phyloP scores from a whole-genome alignment of 2,329 filamentous ascomycete species.

The Fusarium chaquense region DNA sequence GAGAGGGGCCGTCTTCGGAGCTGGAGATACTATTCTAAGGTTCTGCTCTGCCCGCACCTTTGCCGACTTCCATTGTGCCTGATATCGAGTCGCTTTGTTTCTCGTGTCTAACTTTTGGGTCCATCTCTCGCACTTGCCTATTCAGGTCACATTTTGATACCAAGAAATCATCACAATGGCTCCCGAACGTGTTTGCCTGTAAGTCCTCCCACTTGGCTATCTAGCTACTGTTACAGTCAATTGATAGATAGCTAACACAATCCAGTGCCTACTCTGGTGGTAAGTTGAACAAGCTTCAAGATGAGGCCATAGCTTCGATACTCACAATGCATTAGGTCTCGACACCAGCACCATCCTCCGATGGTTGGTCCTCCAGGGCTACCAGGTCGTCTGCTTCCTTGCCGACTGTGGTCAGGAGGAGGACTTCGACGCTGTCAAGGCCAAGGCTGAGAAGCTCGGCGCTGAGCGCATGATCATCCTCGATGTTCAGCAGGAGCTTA shows the following conservation, averaged over 20 bases:
- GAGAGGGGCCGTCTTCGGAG: conserved; percentile 7
- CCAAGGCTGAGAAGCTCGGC: conserved; percentile 66
- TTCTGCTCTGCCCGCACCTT: conserved; percentile 1
- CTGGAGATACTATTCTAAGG: conserved; percentile 14
- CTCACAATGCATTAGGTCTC: conserved; percentile 29
- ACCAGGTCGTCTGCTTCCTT: conserved; percentile 56
- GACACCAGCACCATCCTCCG: conserved; percentile 40
- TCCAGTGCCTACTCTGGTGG: conserved; percentile 44
- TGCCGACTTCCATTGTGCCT: conserved; percentile 4
- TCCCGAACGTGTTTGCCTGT: conserved; percentile 42
- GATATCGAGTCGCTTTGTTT: conserved; percentile 6
- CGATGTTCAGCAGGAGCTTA: conserved; percentile 77
- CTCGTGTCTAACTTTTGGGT: conserved; percentile 7
- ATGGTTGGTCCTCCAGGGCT: conserved; percentile 20
- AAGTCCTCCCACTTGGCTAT: conserved; percentile 13
- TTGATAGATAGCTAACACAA: conserved; percentile 26
- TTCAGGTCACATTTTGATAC: conserved; percentile 5
- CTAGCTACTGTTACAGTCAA: not conserved
- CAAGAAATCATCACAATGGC: conserved; percentile 30
- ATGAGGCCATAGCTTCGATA: not conserved
- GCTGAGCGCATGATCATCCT: conserved; percentile 61
- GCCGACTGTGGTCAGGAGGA: conserved; percentile 77
- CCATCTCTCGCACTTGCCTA: conserved; percentile 13
- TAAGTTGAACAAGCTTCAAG: conserved; percentile 19
- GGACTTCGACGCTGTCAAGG: conserved; percentile 76